These are phyloP conservation scores for Hygrocybe punicea DNA, from an alignment of 768 basidiomycete species.

Conservation along the genomic window DNA sequence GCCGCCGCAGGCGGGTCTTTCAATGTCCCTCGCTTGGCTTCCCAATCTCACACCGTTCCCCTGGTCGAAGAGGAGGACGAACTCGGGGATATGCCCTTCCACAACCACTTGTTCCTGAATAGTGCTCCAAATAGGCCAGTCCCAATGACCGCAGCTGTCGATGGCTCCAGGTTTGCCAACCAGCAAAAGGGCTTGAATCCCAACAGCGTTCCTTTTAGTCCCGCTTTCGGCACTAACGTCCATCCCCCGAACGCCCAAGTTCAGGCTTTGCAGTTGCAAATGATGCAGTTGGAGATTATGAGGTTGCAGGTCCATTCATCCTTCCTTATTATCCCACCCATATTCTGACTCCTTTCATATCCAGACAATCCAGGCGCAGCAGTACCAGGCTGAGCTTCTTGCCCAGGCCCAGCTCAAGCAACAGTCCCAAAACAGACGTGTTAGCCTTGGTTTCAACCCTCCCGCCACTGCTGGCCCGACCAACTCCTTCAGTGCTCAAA, in stretches of 20 bases:
- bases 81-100: constrained; percentile 52
- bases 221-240: constrained; percentile 49
- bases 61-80: constrained; percentile 57
- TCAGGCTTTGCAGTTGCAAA: constrained; percentile 74
- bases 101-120: constrained; percentile 38
- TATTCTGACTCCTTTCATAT: constrained; percentile 13
- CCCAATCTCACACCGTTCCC: constrained; percentile 41
- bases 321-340: neutral
- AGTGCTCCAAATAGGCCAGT: constrained; percentile 37
- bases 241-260: constrained; percentile 43
- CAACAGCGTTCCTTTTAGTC: constrained; percentile 54
- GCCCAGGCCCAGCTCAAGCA: constrained; percentile 50
- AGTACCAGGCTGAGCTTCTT: constrained; percentile 69
- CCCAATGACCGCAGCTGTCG: constrained; percentile 71
- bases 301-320: constrained; percentile 61
- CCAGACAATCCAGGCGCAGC: constrained; percentile 67
- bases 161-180: constrained; percentile 64
- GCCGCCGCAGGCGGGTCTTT: constrained; percentile 60
- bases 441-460: constrained; percentile 46
- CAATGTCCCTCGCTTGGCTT: constrained; percentile 57
- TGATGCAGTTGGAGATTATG: constrained; percentile 81
- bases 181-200: constrained; percentile 57
- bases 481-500: constrained; percentile 60
- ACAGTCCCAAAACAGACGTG: constrained; percentile 46
- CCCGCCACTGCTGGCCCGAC: constrained; percentile 76